phyloP scores from a whole-genome alignment of 192 early-diverging fungal genomes.

The Mortierella hygrophila region DNA sequence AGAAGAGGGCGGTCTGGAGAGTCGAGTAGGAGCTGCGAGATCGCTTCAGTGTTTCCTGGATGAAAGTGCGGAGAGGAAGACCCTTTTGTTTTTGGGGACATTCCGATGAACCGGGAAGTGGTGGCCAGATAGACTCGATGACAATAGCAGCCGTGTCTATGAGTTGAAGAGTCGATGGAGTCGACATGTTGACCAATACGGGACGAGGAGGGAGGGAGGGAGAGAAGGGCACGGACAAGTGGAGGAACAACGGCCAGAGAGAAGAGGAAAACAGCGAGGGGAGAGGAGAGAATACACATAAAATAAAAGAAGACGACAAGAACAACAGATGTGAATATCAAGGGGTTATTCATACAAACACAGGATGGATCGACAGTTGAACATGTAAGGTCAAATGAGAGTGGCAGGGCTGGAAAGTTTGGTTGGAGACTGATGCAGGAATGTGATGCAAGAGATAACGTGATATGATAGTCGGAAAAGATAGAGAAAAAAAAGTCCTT shows the following conservation, averaged over 20 bases:
- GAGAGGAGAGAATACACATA: not conserved
- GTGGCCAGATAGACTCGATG: conserved; percentile 69
- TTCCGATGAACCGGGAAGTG: conserved; percentile 31
- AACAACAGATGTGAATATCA: conserved; percentile 34
- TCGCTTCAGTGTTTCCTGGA: conserved; percentile 81
- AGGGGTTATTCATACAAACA: not conserved
- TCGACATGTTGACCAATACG: not conserved
- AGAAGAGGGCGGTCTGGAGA: conserved; percentile 82
- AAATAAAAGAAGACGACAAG: not conserved
- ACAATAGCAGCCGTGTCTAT: conserved; percentile 70
- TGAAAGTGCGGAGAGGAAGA: conserved; percentile 73
- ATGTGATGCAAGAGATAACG: not conserved
- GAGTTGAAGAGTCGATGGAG: conserved; percentile 21
- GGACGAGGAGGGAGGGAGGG: not conserved
- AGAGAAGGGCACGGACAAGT: not conserved
- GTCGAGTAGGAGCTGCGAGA: conserved; percentile 84
- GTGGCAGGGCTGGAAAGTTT: not conserved
- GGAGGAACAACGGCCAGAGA: not conserved
- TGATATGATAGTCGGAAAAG: not conserved
- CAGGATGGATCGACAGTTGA: not conserved
- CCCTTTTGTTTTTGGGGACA: conserved; percentile 57
- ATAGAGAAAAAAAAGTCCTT: not conserved
- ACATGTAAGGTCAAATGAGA: not conserved
- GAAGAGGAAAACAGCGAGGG: not conserved
- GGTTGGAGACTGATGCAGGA: not conserved